Evolutionary conservation across 106 monocot species (phyloP).

Genomic region (Cymbidium sinense): DNA sequence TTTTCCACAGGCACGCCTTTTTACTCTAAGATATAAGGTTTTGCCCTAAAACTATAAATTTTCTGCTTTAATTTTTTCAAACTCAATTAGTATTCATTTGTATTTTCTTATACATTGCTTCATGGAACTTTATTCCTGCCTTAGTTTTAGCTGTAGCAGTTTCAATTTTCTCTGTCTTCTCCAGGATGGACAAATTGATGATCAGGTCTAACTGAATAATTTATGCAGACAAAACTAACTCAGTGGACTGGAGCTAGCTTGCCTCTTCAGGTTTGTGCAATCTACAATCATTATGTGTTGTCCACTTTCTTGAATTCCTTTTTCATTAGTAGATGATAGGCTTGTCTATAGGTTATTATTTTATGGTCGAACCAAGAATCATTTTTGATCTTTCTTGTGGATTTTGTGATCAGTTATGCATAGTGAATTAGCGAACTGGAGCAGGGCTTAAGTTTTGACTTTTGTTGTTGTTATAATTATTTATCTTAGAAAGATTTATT

Average conservation of each 20-base stretch:
- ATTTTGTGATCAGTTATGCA: neutral
- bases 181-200: conserved; percentile 26
- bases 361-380: neutral
- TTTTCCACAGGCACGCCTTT: conserved; percentile 75
- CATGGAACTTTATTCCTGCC: neutral
- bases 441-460: neutral
- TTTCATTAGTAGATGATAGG: neutral
- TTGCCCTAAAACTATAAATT: neutral
- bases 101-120: neutral
- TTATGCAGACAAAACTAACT: conserved; percentile 94
- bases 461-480: neutral
- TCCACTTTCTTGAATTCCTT: neutral
- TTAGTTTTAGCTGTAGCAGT: conserved; percentile 14
- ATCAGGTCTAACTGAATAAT: conserved; percentile 46
- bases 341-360: neutral
- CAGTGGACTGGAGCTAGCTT: conserved; percentile 99
- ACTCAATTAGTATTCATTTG: neutral
- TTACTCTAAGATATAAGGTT: conserved; percentile 95
- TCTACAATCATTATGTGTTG: neutral
- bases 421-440: neutral
- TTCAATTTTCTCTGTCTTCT: conserved; percentile 26
- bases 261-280: conserved; percentile 83
- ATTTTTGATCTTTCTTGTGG: neutral
- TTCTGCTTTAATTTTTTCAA: neutral
- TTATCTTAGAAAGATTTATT: too few species aligned